Conservation (phyloP, 148 eudicot genomes). For the Persicaria tinctoria region DNA sequence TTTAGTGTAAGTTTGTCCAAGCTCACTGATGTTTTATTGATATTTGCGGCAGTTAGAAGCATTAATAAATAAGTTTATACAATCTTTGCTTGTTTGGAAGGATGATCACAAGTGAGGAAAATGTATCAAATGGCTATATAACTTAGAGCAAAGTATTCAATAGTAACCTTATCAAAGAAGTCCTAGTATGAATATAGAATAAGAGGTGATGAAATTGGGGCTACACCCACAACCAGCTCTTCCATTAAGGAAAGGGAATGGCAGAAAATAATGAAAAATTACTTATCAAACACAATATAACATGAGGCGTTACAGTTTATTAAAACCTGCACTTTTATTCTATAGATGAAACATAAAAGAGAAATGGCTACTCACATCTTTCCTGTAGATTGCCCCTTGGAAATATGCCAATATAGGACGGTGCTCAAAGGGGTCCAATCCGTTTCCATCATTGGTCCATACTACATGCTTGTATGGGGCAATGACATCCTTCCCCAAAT, state of each 20-base stretch:
- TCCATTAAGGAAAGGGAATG: background rate
- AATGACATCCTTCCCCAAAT: slow-evolving; percentile 77
- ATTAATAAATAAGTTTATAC: background rate
- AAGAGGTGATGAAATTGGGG: background rate
- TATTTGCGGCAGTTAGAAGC: background rate
- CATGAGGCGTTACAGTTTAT: background rate
- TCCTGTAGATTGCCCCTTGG: slow-evolving; percentile 92
- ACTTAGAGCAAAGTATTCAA: background rate
- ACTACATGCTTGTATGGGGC: slow-evolving; percentile 96
- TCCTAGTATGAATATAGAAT: background rate
- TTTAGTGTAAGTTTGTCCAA: background rate
- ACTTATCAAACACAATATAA: background rate
- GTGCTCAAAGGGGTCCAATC: slow-evolving; percentile 49
- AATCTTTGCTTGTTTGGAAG: background rate
- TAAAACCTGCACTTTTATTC: background rate
- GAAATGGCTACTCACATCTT: slow-evolving; percentile 59
- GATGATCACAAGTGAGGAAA: background rate
- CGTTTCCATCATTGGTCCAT: slow-evolving; percentile 27
- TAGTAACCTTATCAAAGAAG: background rate
- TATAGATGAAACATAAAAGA: background rate
- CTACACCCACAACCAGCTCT: background rate
- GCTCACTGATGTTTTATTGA: background rate
- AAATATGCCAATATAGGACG: slow-evolving; percentile 74
- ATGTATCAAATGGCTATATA: background rate
- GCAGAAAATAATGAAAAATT: background rate